These are phyloP conservation scores for Apiotrichum gamsii DNA, from an alignment of 1,284 basidiomycete species.

Conservation along the genomic window DNA sequence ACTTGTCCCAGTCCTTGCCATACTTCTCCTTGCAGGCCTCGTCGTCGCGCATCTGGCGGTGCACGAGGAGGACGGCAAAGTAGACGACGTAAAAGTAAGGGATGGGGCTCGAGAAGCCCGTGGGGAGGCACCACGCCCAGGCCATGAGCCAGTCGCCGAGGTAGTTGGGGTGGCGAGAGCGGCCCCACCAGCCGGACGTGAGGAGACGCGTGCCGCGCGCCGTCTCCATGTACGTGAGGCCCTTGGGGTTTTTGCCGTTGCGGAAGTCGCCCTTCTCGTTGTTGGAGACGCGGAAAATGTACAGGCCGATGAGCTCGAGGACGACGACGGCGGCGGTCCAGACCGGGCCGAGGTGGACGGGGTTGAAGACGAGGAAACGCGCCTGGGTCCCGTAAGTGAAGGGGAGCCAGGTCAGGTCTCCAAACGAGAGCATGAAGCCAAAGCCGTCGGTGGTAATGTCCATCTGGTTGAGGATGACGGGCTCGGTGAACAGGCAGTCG, in stretches of 20 bases:
- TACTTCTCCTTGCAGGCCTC: constrained; percentile 86
- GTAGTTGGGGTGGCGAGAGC: constrained; percentile 89
- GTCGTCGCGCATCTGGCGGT: constrained; percentile 86
- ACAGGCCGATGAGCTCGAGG: constrained; percentile 73
- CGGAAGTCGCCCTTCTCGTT: constrained; percentile 95
- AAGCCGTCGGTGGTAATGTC: constrained; percentile 98
- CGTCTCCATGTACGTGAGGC: constrained; percentile 77
- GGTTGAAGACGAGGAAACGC: constrained; percentile 84
- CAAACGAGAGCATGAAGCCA: constrained; percentile 95
- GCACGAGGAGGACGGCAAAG: constrained; percentile 83
- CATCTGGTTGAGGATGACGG: constrained; percentile 87
- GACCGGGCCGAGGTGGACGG: constrained; percentile 67
- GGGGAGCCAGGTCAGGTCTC: constrained; percentile 91
- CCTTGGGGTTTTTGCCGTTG: constrained; percentile 89
- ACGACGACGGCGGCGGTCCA: constrained; percentile 59
- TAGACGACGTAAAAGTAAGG: constrained; percentile 94
- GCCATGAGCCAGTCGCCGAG: constrained; percentile 54
- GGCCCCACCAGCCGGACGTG: constrained; percentile 96
- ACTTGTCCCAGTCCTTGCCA: constrained; percentile 75
- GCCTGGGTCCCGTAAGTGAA: constrained; percentile 93
- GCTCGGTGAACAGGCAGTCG: constrained; percentile 54
- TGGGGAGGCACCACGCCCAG: constrained; percentile 78
- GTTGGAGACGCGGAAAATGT: constrained; percentile 84
- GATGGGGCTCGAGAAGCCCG: constrained; percentile 82
- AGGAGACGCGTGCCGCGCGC: constrained; percentile 82